Conservation (phyloP, 768 basidiomycete genomes). For the Guyanaporus albipodus region DNA sequence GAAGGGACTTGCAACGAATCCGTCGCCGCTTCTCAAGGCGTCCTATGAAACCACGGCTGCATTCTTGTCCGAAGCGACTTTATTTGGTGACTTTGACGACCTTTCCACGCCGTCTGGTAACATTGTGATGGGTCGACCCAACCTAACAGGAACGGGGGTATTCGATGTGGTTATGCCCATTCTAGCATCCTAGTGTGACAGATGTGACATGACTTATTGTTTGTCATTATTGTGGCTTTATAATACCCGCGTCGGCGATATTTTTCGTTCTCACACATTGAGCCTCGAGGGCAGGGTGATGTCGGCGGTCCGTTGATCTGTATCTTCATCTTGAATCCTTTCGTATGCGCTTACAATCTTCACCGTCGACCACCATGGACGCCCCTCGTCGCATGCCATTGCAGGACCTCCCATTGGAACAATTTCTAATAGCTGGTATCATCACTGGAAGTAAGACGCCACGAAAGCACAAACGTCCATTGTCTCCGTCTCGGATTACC, state of each 20-base stretch:
- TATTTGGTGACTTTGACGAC: slow-evolving; percentile 95
- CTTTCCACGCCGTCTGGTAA: slow-evolving; percentile 86
- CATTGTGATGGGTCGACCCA: slow-evolving; percentile 87
- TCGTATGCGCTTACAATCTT: slow-evolving; percentile 1
- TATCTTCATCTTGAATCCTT: slow-evolving; percentile 11
- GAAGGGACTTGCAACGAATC: slow-evolving; percentile 86
- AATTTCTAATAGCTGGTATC: slow-evolving; percentile 40
- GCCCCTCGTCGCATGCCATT: slow-evolving; percentile 45
- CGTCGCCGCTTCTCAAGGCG: slow-evolving; percentile 95
- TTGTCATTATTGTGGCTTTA: slow-evolving; percentile 21
- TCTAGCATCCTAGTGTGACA: slow-evolving; percentile 10
- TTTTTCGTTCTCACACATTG: slow-evolving; percentile 12
- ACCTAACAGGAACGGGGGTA: slow-evolving; percentile 87
- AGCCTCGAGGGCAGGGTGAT: slow-evolving; percentile 24
- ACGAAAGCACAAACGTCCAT: slow-evolving; percentile 54
- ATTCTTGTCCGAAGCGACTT: slow-evolving; percentile 90
- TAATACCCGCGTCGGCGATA: slow-evolving; percentile 7
- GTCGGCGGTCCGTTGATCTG: slow-evolving; percentile 24
- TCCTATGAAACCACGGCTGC: slow-evolving; percentile 95
- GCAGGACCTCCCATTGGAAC: slow-evolving; percentile 55
- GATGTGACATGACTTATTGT: slow-evolving; percentile 16
- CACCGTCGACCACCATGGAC: slow-evolving; percentile 19
- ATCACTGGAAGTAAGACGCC: slow-evolving; percentile 18
- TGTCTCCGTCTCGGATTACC: slow-evolving; percentile 49
- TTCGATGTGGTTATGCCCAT: slow-evolving; percentile 79